Evolutionary conservation across 2,329 filamentous ascomycete genomes (phyloP).

Genomic region (Fusarium luffae): DNA sequence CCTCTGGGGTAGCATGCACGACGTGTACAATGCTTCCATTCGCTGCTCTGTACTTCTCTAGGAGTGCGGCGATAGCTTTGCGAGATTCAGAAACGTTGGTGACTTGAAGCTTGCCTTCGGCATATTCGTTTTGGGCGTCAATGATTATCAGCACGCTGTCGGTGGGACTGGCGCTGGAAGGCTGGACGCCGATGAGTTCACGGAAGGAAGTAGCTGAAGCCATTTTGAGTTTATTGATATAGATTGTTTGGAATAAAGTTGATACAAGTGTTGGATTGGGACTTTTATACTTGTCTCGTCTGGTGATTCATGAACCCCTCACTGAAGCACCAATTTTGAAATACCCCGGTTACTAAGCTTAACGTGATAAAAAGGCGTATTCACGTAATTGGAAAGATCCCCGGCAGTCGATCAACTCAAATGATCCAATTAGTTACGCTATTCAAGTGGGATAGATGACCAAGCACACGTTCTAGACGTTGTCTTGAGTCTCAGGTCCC

Average conservation of each 20-base stretch:
- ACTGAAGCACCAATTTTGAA: not conserved
- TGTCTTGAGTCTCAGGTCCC: not conserved
- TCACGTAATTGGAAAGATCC: slow-evolving; percentile 1
- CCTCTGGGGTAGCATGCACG: slow-evolving; percentile 67
- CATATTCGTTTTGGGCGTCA: slow-evolving; percentile 78
- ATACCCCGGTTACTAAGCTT: slow-evolving; percentile 15
- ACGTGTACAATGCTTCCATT: slow-evolving; percentile 68
- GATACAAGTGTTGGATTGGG: rapidly evolving
- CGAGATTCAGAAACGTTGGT: slow-evolving; percentile 64
- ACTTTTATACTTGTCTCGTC: not conserved
- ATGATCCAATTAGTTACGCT: not conserved
- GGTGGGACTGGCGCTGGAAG: slow-evolving; percentile 64
- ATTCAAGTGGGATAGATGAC: not conserved
- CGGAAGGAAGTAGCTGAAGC: slow-evolving; percentile 18
- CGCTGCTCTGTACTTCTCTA: slow-evolving; percentile 69
- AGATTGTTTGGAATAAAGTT: not conserved
- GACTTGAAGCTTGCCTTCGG: slow-evolving; percentile 66
- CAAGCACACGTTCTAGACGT: not conserved
- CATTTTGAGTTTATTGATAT: not conserved
- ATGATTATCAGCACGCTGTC: slow-evolving; percentile 75
- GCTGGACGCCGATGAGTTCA: slow-evolving; percentile 59
- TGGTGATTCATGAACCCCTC: slow-evolving; percentile 2
- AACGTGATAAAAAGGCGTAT: not conserved
- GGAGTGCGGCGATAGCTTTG: slow-evolving; percentile 65
- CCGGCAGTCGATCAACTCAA: not conserved